Conservation (phyloP, 2,329 filamentous ascomycete species). For the Beauveria caledonica region DNA sequence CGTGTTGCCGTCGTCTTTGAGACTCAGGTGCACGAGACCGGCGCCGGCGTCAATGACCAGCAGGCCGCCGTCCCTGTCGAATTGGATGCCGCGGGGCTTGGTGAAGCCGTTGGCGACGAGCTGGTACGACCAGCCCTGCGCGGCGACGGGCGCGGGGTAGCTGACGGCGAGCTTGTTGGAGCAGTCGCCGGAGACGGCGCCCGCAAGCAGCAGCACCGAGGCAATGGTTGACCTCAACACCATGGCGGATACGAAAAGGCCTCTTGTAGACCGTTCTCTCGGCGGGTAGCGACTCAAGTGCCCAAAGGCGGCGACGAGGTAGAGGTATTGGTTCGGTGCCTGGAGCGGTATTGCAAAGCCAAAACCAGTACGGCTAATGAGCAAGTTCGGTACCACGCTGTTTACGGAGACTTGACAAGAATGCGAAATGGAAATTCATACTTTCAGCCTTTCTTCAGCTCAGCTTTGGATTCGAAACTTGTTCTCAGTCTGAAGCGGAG, state of each 20-base stretch:
- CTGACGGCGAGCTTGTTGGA: conserved; percentile 26
- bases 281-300: no score
- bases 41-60: conserved; percentile 35
- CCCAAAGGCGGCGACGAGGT: no score
- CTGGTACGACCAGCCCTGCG: conserved; percentile 35
- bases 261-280: no score
- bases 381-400: no score
- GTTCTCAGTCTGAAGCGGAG: neutral
- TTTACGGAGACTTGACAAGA: no score
- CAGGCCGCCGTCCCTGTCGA: conserved; percentile 37
- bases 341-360: no score
- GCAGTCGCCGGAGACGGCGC: conserved; percentile 20
- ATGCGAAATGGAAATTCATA: no score
- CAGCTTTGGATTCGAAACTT: neutral
- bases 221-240: neutral
- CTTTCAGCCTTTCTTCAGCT: neutral
- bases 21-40: conserved; percentile 33
- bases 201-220: conserved; percentile 3
- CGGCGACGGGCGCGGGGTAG: conserved; percentile 30
- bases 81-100: conserved; percentile 35
- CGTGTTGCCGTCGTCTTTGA: conserved; percentile 33
- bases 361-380: no score
- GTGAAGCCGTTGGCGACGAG: conserved; percentile 33
- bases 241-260: neutral
- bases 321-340: no score